phyloP scores from a whole-genome alignment of 108 stramenopile genomes.

The Discostella stelligeroides region DNA sequence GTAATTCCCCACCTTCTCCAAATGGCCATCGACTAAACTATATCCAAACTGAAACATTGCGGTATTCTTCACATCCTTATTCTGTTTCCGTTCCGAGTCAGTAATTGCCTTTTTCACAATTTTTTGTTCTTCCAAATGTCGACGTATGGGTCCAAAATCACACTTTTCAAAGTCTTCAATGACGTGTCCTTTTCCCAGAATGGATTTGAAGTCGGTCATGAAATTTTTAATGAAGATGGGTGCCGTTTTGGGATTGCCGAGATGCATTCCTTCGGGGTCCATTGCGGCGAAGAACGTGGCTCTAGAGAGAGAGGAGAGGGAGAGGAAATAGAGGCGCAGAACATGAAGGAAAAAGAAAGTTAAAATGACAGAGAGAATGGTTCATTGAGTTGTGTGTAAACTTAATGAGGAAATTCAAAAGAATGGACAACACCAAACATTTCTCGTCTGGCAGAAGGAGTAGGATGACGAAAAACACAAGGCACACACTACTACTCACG shows the following conservation, averaged over 20 bases:
- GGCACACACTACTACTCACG: too few relatives aligned
- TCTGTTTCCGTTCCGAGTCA: slow-evolving; percentile 90
- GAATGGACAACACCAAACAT: too few relatives aligned
- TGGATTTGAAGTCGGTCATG: slow-evolving; percentile 86
- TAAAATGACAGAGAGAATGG: too few relatives aligned
- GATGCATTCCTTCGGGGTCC: slow-evolving; percentile 95
- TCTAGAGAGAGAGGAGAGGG: slow-evolving; percentile 16
- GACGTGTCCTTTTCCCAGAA: slow-evolving; percentile 79
- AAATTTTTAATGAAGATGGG: slow-evolving; percentile 97
- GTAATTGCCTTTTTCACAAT: slow-evolving; percentile 92
- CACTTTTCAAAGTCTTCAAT: slow-evolving; percentile 93
- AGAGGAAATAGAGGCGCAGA: too few relatives aligned
- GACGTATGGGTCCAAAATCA: slow-evolving; percentile 92
- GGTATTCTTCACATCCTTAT: slow-evolving; percentile 88
- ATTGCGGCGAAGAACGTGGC: slow-evolving; percentile 98
- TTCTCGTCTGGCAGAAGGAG: too few relatives aligned
- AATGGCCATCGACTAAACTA: slow-evolving; percentile 95
- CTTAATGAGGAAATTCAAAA: neutral
- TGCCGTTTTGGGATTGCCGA: slow-evolving; percentile 90
- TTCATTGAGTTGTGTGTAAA: too few relatives aligned
- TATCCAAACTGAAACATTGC: slow-evolving; percentile 86
- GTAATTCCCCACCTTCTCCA: slow-evolving; percentile 94
- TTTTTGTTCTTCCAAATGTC: slow-evolving; percentile 87
- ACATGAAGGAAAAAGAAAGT: too few relatives aligned
- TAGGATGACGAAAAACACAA: neutral